A percentile compares a stretch with the other conserved stretches of the same genome.
phyloP scores from a whole-genome alignment of 371 early-diverging fungal genomes.

The Batrachochytrium dendrobatidis region DNA sequence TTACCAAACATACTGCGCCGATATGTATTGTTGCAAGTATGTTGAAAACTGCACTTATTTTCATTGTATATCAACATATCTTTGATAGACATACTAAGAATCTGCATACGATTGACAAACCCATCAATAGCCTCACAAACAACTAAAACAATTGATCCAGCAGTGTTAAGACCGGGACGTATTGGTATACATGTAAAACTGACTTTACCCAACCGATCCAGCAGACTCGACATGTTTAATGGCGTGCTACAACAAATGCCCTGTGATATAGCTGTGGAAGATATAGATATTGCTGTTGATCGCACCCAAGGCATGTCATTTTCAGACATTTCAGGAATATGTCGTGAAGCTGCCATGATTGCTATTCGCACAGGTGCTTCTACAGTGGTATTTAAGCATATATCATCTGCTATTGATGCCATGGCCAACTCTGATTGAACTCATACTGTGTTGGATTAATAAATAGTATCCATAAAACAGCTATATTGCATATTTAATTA shows the following conservation, averaged over 20 bases:
- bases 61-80: background rate
- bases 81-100: background rate
- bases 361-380: constrained; percentile 7
- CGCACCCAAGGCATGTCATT: background rate
- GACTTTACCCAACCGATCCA: background rate
- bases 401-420: too few species aligned
- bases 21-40: background rate
- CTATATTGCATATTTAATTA: too few species aligned
- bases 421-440: too few species aligned
- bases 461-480: too few species aligned
- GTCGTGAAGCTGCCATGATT: constrained; percentile 10
- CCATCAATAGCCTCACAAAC: background rate
- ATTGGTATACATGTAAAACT: background rate
- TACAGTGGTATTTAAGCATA: too few species aligned
- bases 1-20: background rate
- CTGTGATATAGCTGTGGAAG: background rate
- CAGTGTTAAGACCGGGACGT: background rate
- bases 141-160: background rate
- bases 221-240: background rate
- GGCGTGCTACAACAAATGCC: background rate
- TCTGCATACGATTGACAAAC: background rate
- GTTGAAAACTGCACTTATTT: background rate
- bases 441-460: too few species aligned
- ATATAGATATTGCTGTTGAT: background rate
- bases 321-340: background rate